These are phyloP conservation scores for Schizosaccharomyces lindneri DNA, from an alignment of 805 yeast genomes.

Conservation along the genomic window DNA sequence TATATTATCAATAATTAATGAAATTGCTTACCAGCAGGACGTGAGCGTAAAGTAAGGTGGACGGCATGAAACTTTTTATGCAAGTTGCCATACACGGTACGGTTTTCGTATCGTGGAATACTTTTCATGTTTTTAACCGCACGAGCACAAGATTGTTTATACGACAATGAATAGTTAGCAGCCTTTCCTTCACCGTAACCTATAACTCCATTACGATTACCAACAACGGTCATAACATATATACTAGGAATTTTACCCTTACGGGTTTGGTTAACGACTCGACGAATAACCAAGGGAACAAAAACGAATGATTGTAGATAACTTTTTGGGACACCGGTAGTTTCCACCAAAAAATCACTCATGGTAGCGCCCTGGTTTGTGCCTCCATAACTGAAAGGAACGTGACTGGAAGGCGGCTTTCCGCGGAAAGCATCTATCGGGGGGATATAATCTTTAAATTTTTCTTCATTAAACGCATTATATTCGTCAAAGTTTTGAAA, in stretches of 20 bases:
- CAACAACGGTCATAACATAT: constrained; percentile 70
- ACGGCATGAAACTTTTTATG: constrained; percentile 74
- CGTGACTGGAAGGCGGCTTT: background rate
- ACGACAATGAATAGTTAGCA: constrained; percentile 48
- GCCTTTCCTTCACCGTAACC: constrained; percentile 93
- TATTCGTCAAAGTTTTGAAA: background rate
- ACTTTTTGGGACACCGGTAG: background rate
- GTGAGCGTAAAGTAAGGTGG: constrained; percentile 52
- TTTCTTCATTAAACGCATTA: too few relatives aligned
- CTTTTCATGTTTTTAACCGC: constrained; percentile 66
- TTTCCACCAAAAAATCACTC: background rate
- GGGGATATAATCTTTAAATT: background rate
- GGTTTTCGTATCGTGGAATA: constrained; percentile 67
- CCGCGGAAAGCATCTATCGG: background rate
- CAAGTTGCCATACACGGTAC: constrained; percentile 72
- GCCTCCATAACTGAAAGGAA: background rate
- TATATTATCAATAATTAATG: background rate
- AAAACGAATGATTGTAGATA: background rate
- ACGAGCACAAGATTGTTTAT: constrained; percentile 70
- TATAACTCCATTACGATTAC: constrained; percentile 78
- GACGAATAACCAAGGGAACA: constrained; percentile 17
- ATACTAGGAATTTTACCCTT: constrained; percentile 71
- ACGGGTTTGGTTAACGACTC: constrained; percentile 75
- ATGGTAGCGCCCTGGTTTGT: background rate
- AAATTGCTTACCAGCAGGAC: constrained; percentile 47